phyloP scores from a whole-genome alignment of 768 basidiomycete genomes.

The Cystobasidium ongulense region DNA sequence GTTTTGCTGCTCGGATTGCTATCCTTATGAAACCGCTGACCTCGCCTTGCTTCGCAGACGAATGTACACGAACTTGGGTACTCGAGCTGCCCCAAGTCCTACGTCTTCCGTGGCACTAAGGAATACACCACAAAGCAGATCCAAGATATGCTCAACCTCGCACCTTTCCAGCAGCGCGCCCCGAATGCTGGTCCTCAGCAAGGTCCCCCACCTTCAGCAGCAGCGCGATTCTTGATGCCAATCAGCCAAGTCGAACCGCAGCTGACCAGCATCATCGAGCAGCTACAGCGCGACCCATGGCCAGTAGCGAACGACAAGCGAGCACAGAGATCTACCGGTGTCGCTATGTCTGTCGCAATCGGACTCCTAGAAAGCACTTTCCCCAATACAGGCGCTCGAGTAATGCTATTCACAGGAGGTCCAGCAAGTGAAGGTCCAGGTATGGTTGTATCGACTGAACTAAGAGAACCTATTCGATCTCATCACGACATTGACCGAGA shows the following conservation, averaged over 20 bases:
- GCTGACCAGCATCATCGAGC: slow-evolving; percentile 82
- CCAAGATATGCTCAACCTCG: slow-evolving; percentile 92
- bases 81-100: slow-evolving; percentile 90
- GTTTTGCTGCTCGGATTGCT: slow-evolving; percentile 28
- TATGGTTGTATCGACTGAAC: slow-evolving; percentile 87
- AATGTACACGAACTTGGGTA: slow-evolving; percentile 99
- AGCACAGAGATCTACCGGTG: slow-evolving; percentile 85
- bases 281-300: slow-evolving; percentile 85
- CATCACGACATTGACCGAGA: slow-evolving; percentile 98
- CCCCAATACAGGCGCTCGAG: slow-evolving; percentile 88
- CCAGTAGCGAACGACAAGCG: slow-evolving; percentile 92
- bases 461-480: slow-evolving; percentile 93
- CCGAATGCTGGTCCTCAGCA: slow-evolving; percentile 52
- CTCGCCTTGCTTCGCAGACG: slow-evolving; percentile 53
- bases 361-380: slow-evolving; percentile 88
- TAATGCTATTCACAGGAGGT: slow-evolving; percentile 93
- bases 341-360: slow-evolving; percentile 84
- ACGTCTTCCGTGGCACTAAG: slow-evolving; percentile 96
- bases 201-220: slow-evolving; percentile 68
- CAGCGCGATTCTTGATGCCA: slow-evolving; percentile 83
- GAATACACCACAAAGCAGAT: slow-evolving; percentile 95
- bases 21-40: neutral
- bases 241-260: slow-evolving; percentile 91
- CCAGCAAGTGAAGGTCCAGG: slow-evolving; percentile 95
- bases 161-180: slow-evolving; percentile 56